Base-by-base conservation (phyloP, 139 green algal species). In the Dunaliella sp. region DNA sequence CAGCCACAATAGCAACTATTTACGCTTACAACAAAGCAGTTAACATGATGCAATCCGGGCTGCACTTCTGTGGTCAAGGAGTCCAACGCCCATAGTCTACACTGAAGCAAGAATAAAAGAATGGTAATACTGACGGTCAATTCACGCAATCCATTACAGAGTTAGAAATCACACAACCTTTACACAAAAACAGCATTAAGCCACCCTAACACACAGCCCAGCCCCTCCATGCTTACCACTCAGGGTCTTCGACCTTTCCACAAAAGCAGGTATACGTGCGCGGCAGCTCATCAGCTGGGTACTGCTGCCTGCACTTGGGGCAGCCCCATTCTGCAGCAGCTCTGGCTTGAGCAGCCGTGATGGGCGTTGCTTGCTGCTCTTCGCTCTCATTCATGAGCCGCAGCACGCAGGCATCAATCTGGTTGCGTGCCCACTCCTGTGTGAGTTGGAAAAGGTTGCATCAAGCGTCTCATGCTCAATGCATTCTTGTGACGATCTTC, bases 231-330 rank as follows among this genome's bases (percentile, higher is more conserved):
- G n/a, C 82, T 79, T 48, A 85, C 84, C 86, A 89, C 75, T 88
- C 87, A 22, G 86, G 87, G n/a, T 94, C 84, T 25, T 75, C 36
- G 85, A 85, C 75, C 86, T 95, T 95, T 83, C 92, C 91, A 82
- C 94, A 96, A 86, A 95, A 96, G 93, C 94, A 97, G 35, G 33
- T 86, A 89, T 96, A 96, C 2, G 80, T 78, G 28, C 65, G 38
- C 0, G 94, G 94, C 16, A 95, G 84, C 24, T 86, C 80, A 7
- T 57, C 28, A 0, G 83, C 33, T 3, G 75, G 32, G 86, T 96
- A 96, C 24, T 80, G 87, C 22, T 81, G 30, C n/a, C 93, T 88
- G 86, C 94, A 97, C 89, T 96, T 97, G n/a, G 94, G 94, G 84
- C 94, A 97, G 81, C 79, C 92, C 94, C 94, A 97, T n/a, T 88